Conservation (phyloP, 768 basidiomycete genomes). For the Pleurotus djamor region DNA sequence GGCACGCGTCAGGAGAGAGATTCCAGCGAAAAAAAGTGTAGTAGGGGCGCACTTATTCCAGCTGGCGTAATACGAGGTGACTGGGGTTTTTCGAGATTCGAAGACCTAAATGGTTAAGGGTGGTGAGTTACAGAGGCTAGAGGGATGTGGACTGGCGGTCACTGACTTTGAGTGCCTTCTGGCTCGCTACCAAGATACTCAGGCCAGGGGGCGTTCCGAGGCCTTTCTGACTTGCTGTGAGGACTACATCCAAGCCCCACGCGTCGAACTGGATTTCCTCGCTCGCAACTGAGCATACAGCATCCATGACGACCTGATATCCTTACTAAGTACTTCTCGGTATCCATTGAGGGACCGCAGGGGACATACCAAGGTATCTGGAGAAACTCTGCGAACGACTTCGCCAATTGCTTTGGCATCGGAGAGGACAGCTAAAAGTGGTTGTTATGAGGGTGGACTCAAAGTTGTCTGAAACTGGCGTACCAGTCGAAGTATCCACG, state of each 20-base stretch:
- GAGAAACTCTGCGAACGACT: constrained; percentile 72
- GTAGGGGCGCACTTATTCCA: constrained; percentile 69
- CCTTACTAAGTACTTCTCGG: constrained; percentile 4
- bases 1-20: background rate
- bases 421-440: constrained; percentile 70
- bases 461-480: constrained; percentile 10
- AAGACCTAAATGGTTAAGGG: constrained; percentile 38
- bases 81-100: constrained; percentile 59
- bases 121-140: background rate
- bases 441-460: background rate
- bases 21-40: background rate
- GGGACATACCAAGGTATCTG: constrained; percentile 69
- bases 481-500: constrained; percentile 87
- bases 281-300: constrained; percentile 94
- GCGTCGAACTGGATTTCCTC: constrained; percentile 95
- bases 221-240: constrained; percentile 89
- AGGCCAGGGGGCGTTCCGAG: constrained; percentile 93
- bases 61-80: constrained; percentile 80
- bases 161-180: constrained; percentile 67
- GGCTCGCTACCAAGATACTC: constrained; percentile 80
- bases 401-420: constrained; percentile 75
- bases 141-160: constrained; percentile 8
- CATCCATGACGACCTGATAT: constrained; percentile 74
- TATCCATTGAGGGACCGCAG: constrained; percentile 3
- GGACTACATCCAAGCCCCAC: constrained; percentile 89